Percentiles rank a stretch among this genome's conserved stretches.
These are phyloP conservation scores for Colletotrichum horii DNA, from an alignment of 2,329 filamentous ascomycete genomes.

Conservation along the genomic window DNA sequence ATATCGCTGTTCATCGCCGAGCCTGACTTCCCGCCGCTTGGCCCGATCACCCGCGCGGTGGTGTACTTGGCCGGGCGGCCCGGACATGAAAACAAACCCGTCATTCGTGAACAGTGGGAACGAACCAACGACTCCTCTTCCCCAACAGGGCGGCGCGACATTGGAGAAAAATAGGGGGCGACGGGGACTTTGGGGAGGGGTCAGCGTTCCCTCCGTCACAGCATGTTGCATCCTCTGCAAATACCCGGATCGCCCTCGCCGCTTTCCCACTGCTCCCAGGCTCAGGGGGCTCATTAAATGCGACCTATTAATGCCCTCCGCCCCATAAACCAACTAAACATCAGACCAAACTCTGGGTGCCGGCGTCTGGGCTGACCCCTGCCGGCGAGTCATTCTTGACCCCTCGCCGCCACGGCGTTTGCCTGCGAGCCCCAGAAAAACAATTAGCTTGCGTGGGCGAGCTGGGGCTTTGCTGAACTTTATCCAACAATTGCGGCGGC, in stretches of 20 bases:
- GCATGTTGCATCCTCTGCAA: not conserved
- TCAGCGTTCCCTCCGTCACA: not conserved
- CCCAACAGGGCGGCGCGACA: not conserved
- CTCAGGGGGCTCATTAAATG: not conserved
- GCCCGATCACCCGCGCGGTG: not conserved
- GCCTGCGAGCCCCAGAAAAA: not conserved
- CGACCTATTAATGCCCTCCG: not conserved
- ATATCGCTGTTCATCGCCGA: not conserved
- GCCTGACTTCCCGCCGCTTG: not conserved
- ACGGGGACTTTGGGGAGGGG: not conserved
- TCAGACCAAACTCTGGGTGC: slow-evolving; percentile 14
- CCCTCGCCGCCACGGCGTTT: not conserved
- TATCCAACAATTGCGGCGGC: not conserved
- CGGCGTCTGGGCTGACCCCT: slow-evolving; percentile 4
- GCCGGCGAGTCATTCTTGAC: slow-evolving; percentile 6
- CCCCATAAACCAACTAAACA: not conserved
- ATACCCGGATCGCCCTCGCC: not conserved
- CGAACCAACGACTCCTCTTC: not conserved
- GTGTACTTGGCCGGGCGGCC: slow-evolving; percentile 11
- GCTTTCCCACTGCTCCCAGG: not conserved
- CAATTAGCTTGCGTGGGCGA: slow-evolving; percentile 18
- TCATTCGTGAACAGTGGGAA: not conserved
- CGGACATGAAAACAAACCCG: not conserved
- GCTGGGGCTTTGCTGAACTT: slow-evolving; percentile 18
- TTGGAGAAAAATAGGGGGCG: not conserved